A percentile compares a stretch with the other conserved stretches of the same genome.
These are phyloP conservation scores for Candida tammaniensis DNA, from an alignment of 805 yeast species.

Conservation along the genomic window DNA sequence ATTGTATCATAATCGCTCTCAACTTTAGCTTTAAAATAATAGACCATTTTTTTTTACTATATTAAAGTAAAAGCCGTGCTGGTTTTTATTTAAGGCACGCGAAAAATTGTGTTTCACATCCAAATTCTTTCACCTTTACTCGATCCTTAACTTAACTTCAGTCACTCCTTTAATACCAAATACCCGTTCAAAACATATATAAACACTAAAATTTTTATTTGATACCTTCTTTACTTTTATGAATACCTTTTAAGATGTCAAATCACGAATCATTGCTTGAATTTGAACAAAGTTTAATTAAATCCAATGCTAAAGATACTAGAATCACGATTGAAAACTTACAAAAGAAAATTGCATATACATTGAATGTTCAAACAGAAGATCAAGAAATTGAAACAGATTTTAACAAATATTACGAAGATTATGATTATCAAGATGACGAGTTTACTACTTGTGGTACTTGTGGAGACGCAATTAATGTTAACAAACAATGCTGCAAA, in stretches of 20 bases:
- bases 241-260: too few relatives aligned
- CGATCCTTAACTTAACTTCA: too few relatives aligned
- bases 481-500: conserved; percentile 22
- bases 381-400: conserved; percentile 14
- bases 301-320: conserved; percentile 16
- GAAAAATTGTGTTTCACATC: too few relatives aligned
- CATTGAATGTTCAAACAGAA: conserved; percentile 12
- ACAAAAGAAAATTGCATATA: conserved; percentile 25
- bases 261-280: conserved; percentile 17
- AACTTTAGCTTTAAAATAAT: conserved; percentile 24
- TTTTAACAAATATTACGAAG: too few relatives aligned
- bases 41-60: conserved; percentile 27
- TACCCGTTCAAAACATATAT: too few relatives aligned
- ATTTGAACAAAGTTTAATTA: conserved; percentile 31
- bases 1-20: conserved; percentile 19
- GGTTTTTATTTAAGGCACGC: not conserved
- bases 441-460: conserved; percentile 31
- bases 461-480: conserved; percentile 24
- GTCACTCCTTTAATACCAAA: too few relatives aligned
- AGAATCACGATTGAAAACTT: conserved; percentile 22
- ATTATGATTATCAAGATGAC: conserved; percentile 24
- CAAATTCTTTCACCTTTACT: too few relatives aligned
- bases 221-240: too few relatives aligned
- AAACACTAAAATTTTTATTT: too few relatives aligned
- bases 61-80: too few relatives aligned